A percentile compares a stretch with the other conserved stretches of the same genome.
Evolutionary conservation across 352 stramenopile species (phyloP).

Genomic region (Detonula confervacea): DNA sequence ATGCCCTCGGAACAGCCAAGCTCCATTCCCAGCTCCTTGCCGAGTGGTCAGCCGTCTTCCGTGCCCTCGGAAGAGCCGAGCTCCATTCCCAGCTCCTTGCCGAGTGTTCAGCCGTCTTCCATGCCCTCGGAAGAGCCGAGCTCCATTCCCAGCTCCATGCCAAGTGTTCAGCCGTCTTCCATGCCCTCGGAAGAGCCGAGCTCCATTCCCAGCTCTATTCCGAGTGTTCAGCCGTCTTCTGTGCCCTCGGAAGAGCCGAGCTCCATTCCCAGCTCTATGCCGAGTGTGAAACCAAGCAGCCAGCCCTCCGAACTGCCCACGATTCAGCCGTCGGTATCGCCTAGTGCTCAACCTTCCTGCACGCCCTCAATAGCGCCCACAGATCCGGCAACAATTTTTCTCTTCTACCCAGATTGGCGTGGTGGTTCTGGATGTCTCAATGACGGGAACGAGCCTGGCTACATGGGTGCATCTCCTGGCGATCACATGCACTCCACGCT

Average conservation of each 20-base stretch:
- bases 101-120: neutral
- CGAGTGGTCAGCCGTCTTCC: neutral
- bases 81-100: neutral
- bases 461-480: constrained; percentile 18
- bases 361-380: constrained; percentile 5
- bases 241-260: neutral
- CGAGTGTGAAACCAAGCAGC: neutral
- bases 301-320: neutral
- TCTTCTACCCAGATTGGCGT: constrained; percentile 46
- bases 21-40: neutral
- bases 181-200: neutral
- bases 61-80: neutral
- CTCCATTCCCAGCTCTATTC: neutral
- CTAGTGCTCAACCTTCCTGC: neutral
- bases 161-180: neutral
- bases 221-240: neutral
- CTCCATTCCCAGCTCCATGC: neutral
- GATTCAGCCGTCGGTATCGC: neutral
- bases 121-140: neutral
- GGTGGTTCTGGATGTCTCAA: constrained; percentile 27
- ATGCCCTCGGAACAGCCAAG: neutral
- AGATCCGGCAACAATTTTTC: constrained; percentile 6
- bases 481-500: constrained; percentile 19
- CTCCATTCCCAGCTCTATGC: neutral
- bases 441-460: constrained; percentile 27